Evolutionary conservation across 768 basidiomycete species (phyloP), one percentile per base, ranked within the genome.

Genomic region (Phaffia australis): DNA sequence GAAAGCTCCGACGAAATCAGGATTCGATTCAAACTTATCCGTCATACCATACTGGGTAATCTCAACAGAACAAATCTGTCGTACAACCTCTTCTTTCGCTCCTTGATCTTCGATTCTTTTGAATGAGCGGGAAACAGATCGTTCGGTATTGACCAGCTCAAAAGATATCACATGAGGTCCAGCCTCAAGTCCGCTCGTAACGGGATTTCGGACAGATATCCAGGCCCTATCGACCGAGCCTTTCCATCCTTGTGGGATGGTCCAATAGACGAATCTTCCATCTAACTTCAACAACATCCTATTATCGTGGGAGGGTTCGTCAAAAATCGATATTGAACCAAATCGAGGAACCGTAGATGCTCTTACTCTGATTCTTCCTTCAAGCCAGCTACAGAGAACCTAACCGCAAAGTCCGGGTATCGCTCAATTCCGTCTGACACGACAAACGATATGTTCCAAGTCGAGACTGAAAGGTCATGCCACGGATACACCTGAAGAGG

Each of bases 41-140:
- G 79, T 81, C 60, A 80, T 77, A 3, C 87, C 87, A 67, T 84
- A 88, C 74, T 89, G 87, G 23, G 88, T 72, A 19, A 87, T 75
- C 73, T 89, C 87, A 8, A 82, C 81, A 67, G 83, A 88, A 72
- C 88, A 89, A n/a, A 89, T 75, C 71, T 89, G 87, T 25, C 86
- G 14, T 15, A 48, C 63, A 3, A 56, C 29, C 42, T 64, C 25
- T 9, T 60, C 86, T 21, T 73, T 74, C 19, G 83, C 84, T 66
- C 82, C 79, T 27, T 80, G 6, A 11, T 42, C 11, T 42, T 42
- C 35, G 6, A 5, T 11, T 42, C 35, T 42, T 4, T 42, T 11
- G 4, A 11, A 42, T 11, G 35, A 42, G 3, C 32, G 23, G 2
- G 23, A 30, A 14, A 49, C 19, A n/a, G 32, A 46, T 8, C 18